Base-by-base conservation (phyloP, 2,329 filamentous ascomycete genomes). In the Aspergillus melleus region DNA sequence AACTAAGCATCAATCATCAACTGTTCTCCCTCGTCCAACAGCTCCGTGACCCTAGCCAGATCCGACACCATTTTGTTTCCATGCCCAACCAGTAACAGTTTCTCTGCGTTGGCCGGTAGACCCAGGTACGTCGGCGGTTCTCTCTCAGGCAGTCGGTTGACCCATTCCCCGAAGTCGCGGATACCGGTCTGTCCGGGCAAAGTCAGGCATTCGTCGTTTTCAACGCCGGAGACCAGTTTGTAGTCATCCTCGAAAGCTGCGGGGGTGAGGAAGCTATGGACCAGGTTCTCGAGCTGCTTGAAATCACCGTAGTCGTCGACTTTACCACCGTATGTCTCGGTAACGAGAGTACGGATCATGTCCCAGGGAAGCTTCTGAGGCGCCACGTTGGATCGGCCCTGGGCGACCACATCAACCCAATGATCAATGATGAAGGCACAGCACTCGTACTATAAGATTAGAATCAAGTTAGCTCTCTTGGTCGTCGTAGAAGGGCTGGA, bases 311-410 rank as follows among this genome's bases (percentile, higher is more conserved):
- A 90, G 72, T 97, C 87, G 73, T 99, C 95, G 68, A 99, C 93
- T 81, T 99, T 99, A 76, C 95, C 95, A 65, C 95, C 95, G 72
- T 99, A 99, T 64, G 93, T 98, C 78, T 98, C 94, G 1, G 90
- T 90, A 59, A 99, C 85, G 16, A 99, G 85, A 57, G 90, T 92
- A 61, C 92, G 89, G 64, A 99, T 89, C 86, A 99, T 93, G 59
- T 96, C 90, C 95, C 95, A 99, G 1, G 95, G 96, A 20, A 99
- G 91, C 72, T 96, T 96, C 70, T 90, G 86, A 4, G 95, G 95
- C 2, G 93, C 92, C 67, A 99, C 88, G 75, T 99, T 99, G 61
- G 92, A 94, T 60, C 95, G 89, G 65, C 90, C 92, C 67, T 90
- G 87, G 2, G 94, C 90, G 32, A 91, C 87, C 4, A 83, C 83